Percentiles rank a stretch among this genome's conserved stretches.
phyloP scores from a whole-genome alignment of 1,284 basidiomycete genomes.

The Moesziomyces parantarcticus region DNA sequence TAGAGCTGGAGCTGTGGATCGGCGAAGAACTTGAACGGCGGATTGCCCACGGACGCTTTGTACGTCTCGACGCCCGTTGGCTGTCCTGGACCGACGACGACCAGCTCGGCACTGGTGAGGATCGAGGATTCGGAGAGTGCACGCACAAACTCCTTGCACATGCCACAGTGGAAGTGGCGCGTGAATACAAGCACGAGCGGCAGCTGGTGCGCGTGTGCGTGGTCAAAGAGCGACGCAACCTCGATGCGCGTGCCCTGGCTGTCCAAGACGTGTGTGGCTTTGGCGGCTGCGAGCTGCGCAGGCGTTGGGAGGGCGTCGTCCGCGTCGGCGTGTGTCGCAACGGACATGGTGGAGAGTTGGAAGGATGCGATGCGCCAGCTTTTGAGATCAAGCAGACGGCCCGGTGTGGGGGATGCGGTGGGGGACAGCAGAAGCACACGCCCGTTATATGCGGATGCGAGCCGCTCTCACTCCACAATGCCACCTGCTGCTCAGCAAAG shows the following conservation, averaged over 20 bases:
- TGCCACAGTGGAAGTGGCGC: conserved; percentile 54
- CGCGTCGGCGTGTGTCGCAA: not conserved
- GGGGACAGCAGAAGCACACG: too few relatives aligned
- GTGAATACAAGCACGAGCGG: conserved; percentile 39
- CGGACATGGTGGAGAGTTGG: conserved; percentile 16
- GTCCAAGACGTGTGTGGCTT: conserved; percentile 21
- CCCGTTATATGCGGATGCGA: conserved; percentile 15
- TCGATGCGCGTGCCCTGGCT: conserved; percentile 5
- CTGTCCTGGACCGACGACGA: conserved; percentile 46
- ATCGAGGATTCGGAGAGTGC: conserved; percentile 18
- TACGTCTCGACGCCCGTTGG: conserved; percentile 17
- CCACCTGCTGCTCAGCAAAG: too few relatives aligned
- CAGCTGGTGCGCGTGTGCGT: conserved; percentile 4
- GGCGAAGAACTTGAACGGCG: conserved; percentile 34
- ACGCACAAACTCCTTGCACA: conserved; percentile 40
- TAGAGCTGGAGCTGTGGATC: conserved; percentile 37
- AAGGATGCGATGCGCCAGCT: not conserved
- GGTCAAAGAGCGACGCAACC: conserved; percentile 19
- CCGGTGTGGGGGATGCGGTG: too few relatives aligned
- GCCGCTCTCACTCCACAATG: conserved; percentile 4
- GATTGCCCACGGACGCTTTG: conserved; percentile 10
- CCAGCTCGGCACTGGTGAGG: conserved; percentile 18
- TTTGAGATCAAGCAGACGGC: not conserved
- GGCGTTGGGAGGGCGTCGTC: conserved; percentile 30
- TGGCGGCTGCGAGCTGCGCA: conserved; percentile 28